Conservation (phyloP, 1,139 yeast species). For the Suhomyces atakaporum region DNA sequence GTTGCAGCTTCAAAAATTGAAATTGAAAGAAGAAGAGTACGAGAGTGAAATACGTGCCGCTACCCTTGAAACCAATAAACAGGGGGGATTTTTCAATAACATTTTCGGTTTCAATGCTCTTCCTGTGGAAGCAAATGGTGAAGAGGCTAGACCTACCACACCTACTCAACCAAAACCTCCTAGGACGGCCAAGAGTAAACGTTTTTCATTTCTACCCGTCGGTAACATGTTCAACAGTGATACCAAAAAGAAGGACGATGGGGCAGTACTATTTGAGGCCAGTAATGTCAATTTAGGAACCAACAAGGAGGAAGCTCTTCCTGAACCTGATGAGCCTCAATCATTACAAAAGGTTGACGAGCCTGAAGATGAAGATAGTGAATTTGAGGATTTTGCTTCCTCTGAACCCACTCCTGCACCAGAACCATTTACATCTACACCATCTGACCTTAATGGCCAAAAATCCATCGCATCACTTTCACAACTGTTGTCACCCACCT, state of each 20-base stretch:
- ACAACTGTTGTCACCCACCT: background rate
- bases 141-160: background rate
- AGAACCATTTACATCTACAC: too few species aligned
- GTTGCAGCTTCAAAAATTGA: constrained; percentile 36
- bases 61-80: constrained; percentile 23
- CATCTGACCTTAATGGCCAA: too few species aligned
- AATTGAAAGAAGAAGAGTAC: constrained; percentile 44
- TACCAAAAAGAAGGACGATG: constrained; percentile 1
- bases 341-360: too few species aligned
- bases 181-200: constrained; percentile 4
- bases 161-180: background rate
- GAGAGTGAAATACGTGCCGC: constrained; percentile 34
- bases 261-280: constrained; percentile 1
- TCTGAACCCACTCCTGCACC: constrained; percentile 6
- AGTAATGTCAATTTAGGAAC: background rate
- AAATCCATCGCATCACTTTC: background rate
- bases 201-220: constrained; percentile 15
- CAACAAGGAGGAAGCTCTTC: background rate
- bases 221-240: constrained; percentile 3
- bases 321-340: background rate
- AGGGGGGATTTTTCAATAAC: constrained; percentile 30
- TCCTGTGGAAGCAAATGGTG: background rate
- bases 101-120: constrained; percentile 27
- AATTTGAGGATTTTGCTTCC: constrained; percentile 18
- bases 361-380: constrained; percentile 12